These are phyloP conservation scores for Penicillium samsonianum DNA, from an alignment of 495 filamentous ascomycete species.

Conservation along the genomic window DNA sequence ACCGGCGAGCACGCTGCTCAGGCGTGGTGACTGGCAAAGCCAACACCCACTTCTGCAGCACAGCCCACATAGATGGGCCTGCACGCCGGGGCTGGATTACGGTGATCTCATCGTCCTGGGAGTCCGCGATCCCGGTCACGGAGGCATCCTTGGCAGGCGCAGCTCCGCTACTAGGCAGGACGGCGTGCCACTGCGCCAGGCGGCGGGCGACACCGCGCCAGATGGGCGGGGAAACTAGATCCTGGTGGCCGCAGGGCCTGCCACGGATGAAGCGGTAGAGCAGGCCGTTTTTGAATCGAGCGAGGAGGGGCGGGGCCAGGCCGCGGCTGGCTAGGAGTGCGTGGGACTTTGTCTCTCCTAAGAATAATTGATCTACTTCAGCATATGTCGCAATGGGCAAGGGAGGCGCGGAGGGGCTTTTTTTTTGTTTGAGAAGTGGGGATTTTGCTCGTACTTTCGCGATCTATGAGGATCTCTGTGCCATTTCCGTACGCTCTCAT, in stretches of 20 bases:
- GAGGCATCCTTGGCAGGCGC: slow-evolving; percentile 15
- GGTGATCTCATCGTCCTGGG: slow-evolving; percentile 43
- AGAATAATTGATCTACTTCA: slow-evolving; percentile 36
- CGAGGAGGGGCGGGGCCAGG: slow-evolving; percentile 84
- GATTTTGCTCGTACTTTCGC: slow-evolving; percentile 69
- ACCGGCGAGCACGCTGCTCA: slow-evolving; percentile 63
- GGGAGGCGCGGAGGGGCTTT: slow-evolving; percentile 11
- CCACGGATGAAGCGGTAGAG: slow-evolving; percentile 90
- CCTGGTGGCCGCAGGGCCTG: slow-evolving; percentile 71
- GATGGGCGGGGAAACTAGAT: slow-evolving; percentile 68
- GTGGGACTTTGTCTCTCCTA: slow-evolving; percentile 70
- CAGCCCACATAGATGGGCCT: slow-evolving; percentile 84
- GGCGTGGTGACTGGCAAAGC: slow-evolving; percentile 75
- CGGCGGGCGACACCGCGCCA: slow-evolving; percentile 81
- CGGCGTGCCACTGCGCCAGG: slow-evolving; percentile 91
- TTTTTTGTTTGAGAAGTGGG: slow-evolving; percentile 13
- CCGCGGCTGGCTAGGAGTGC: slow-evolving; percentile 73
- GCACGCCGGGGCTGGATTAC: slow-evolving; percentile 61
- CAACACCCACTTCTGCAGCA: slow-evolving; percentile 92
- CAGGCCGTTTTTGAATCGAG: slow-evolving; percentile 94
- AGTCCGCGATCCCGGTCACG: slow-evolving; percentile 29
- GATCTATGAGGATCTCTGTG: slow-evolving; percentile 94
- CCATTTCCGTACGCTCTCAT: slow-evolving; percentile 93
- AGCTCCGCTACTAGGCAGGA: slow-evolving; percentile 48
- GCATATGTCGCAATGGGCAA: slow-evolving; percentile 41